Base-by-base conservation (phyloP, 768 basidiomycete species). In the Amanita inopinata region DNA sequence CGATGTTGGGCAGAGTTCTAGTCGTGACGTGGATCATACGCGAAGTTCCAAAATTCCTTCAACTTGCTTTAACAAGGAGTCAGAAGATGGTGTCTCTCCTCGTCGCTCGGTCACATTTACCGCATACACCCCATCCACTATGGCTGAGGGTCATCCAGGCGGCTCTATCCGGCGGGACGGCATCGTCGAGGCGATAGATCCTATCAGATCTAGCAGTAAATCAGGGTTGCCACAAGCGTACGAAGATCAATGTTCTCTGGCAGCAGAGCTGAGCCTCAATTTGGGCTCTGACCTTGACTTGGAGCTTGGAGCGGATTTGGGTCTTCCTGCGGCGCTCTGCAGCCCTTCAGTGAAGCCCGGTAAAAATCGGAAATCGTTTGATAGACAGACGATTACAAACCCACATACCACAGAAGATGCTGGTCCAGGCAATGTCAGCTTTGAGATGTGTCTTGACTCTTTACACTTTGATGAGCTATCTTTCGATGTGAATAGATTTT, bases 391-490 rank as follows among this genome's bases (percentile, higher is more conserved):
- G 10, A 31, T 18, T 30, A 35, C 12, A 18, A 15, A 7, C 7
- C 15, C 32, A n/a, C 6, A 23, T 12, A 31, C n/a, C 17, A 6
- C 19, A 32, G 28, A 33, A 20, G 22, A 0, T 24, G 25, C 22
- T 23, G 14, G 41, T n/a, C n/a, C n/a, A 31, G 9, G 25, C 8
- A 71, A 80, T 38, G 47, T 61, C 48, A 72, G 70, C 47, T 60
- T 78, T 38, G 78, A 85, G 63, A 76, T 82, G 79, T 65, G 61
- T 27, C 73, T 85, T 10, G 78, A 83, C 53, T 83, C 83, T 23
- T 63, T 85, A 41, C 80, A 82, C 54, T 85, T 85, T 54, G 83
- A 85, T 49, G 66, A 72, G 1, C 50, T 85, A 33, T 80, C 78
- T 40, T 80, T 85, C 43, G 79, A 85, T 54, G 41, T 34, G 31